Percentiles rank a stretch among this genome's conserved stretches.
These are phyloP conservation scores for Kazachstania sp. DNA, from an alignment of 1,139 yeast genomes.

Conservation along the genomic window DNA sequence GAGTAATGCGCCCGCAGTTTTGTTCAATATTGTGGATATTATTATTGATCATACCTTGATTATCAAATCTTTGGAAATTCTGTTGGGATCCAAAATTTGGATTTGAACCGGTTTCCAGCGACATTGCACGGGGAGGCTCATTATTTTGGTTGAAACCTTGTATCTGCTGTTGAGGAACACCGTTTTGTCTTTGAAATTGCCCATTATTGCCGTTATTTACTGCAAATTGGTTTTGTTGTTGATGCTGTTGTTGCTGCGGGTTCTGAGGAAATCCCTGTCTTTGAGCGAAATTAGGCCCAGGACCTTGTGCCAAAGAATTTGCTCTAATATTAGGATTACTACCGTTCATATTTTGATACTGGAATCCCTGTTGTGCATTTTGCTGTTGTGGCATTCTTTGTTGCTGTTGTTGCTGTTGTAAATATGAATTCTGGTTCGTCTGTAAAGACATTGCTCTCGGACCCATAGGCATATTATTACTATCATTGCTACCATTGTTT, in stretches of 20 bases:
- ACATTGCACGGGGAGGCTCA: neutral
- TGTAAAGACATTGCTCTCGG: conserved; percentile 57
- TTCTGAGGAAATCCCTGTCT: conserved; percentile 11
- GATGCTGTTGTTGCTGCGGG: neutral
- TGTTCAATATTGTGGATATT: neutral
- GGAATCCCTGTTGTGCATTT: neutral
- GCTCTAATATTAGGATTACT: conserved; percentile 13
- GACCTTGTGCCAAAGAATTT: conserved; percentile 20
- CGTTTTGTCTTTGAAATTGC: neutral
- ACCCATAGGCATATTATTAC: conserved; percentile 6
- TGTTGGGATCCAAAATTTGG: neutral
- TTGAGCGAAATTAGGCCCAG: neutral
- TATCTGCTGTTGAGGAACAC: neutral
- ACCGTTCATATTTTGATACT: neutral
- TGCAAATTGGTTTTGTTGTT: too few species aligned
- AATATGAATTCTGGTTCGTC: conserved; percentile 13
- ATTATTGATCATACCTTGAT: neutral
- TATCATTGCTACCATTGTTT: conserved; percentile 2
- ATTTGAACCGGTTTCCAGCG: neutral
- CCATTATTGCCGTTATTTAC: neutral
- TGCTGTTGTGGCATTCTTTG: conserved; percentile 3
- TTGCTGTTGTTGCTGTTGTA: conserved; percentile 8
- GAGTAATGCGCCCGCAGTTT: neutral
- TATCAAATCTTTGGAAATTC: neutral
- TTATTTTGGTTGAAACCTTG: neutral